Evolutionary conservation across 768 basidiomycete species (phyloP).

Genomic region (Fomitopsis serialis): DNA sequence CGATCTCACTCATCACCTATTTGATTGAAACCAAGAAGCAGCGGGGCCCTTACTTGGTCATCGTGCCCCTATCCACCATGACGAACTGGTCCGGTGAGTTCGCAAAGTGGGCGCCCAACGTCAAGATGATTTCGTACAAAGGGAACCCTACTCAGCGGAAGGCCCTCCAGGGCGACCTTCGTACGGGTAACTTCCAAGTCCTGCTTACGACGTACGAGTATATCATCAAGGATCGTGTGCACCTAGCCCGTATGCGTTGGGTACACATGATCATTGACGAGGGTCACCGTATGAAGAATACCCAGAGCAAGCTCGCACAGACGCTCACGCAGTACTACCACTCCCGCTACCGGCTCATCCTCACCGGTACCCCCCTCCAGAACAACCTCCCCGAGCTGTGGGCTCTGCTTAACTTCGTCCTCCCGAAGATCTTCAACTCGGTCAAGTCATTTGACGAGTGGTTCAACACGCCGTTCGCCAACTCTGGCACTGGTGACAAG

Average conservation of each 20-base stretch:
- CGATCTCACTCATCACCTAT: conserved; percentile 92
- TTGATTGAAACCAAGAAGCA: conserved; percentile 88
- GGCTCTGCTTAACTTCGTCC: conserved; percentile 91
- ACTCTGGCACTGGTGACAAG: conserved; percentile 96
- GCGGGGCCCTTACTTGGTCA: conserved; percentile 92
- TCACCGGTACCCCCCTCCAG: conserved; percentile 94
- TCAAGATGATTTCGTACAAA: conserved; percentile 82
- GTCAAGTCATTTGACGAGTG: conserved; percentile 99
- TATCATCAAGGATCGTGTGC: conserved; percentile 93
- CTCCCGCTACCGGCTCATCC: conserved; percentile 87
- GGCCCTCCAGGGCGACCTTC: conserved; percentile 69
- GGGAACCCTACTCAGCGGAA: conserved; percentile 85
- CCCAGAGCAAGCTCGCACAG: conserved; percentile 80
- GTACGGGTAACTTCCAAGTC: conserved; percentile 83
- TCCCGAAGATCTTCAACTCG: conserved; percentile 96
- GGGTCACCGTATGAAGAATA: conserved; percentile 98
- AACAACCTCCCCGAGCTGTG: conserved; percentile 96
- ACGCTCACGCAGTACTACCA: conserved; percentile 92
- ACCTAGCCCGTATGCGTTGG: conserved; percentile 90
- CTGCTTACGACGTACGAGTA: conserved; percentile 95
- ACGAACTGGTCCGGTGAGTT: conserved; percentile 98
- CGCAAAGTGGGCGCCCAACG: conserved; percentile 90
- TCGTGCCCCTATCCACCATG: conserved; percentile 94
- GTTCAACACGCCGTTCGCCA: conserved; percentile 99
- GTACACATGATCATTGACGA: conserved; percentile 98